phyloP scores from a whole-genome alignment of 768 basidiomycete genomes.

The Xanthoconium purpureum region DNA sequence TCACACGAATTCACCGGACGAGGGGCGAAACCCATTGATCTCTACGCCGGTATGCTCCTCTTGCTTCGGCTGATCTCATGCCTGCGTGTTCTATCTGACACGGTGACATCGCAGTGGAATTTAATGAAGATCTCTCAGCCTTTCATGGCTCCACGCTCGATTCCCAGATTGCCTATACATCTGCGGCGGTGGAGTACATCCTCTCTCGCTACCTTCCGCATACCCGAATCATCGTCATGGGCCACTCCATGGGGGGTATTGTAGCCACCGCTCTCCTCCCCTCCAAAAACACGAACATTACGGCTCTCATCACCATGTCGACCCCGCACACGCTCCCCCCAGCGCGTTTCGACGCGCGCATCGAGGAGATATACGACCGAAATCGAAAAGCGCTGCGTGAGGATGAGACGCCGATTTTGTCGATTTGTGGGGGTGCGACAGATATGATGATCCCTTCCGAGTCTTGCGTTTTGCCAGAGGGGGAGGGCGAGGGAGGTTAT shows the following conservation, averaged over 20 bases:
- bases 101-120: conserved; percentile 55
- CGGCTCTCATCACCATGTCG: conserved; percentile 91
- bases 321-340: conserved; percentile 89
- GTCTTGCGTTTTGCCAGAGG: conserved; percentile 61
- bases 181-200: conserved; percentile 70
- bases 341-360: conserved; percentile 77
- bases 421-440: conserved; percentile 87
- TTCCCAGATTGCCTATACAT: conserved; percentile 74
- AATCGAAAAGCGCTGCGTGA: conserved; percentile 40
- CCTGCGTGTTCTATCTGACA: background rate
- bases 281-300: conserved; percentile 60
- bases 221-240: conserved; percentile 73
- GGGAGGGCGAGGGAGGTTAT: conserved; percentile 30
- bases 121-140: conserved; percentile 96
- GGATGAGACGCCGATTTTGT: conserved; percentile 67
- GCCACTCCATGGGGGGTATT: conserved; percentile 97
- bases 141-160: conserved; percentile 88
- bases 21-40: conserved; percentile 61
- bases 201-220: conserved; percentile 67
- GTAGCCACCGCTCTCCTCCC: conserved; percentile 81
- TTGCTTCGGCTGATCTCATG: background rate
- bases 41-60: conserved; percentile 69
- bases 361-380: conserved; percentile 67
- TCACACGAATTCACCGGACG: conserved; percentile 51
- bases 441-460: conserved; percentile 94